Evolutionary conservation across 345 rosid species (phyloP), one percentile per base, ranked within the genome.

Genomic region (Acer saccharum): DNA sequence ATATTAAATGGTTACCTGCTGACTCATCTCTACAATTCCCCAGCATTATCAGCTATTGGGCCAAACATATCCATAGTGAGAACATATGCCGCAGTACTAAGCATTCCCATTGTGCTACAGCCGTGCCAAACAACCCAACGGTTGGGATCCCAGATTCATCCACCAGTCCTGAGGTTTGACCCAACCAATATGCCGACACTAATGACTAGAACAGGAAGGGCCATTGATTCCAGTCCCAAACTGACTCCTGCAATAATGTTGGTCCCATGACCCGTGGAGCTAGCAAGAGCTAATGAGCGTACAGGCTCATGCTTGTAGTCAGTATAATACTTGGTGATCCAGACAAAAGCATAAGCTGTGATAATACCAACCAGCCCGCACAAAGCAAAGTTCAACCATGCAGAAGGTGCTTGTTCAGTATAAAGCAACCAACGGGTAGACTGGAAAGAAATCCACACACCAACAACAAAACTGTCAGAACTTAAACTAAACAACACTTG

Each of bases 1-100:
- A 18, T 39, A 75, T 12, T 27, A 65, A 74, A 80, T 20, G 48
- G 17, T 86, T 86, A 96, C 99, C 98, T 96, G 98, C 83, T 94
- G 98, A 86, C 98, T 94, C 99, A 96, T 96, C 92, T 96, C 98
- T n/a, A 96, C 99, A 82, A 96, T 94, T 72, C 99, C 99, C 99
- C 98, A 84, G 98, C 99, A 81, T 96, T 96, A 87, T 96, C 99
- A 78, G 98, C 99, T 83, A 96, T 94, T n/a, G n/a, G 99, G 74
- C 99, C 98, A 86, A 96, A 96, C 99, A 96, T 96, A 88, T 96
- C 99, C 99, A 96, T 96, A 10, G 99, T 96, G 71, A 96, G 95
- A 80, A 96, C 91, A 88, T 94, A 96, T 70, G 94, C 98, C 82
- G 99, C 98, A 50, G 99, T 92, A 78, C 98, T 96, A 71, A 96